These are phyloP conservation scores for Pythium volutum DNA, from an alignment of 352 stramenopile genomes.

Conservation along the genomic window DNA sequence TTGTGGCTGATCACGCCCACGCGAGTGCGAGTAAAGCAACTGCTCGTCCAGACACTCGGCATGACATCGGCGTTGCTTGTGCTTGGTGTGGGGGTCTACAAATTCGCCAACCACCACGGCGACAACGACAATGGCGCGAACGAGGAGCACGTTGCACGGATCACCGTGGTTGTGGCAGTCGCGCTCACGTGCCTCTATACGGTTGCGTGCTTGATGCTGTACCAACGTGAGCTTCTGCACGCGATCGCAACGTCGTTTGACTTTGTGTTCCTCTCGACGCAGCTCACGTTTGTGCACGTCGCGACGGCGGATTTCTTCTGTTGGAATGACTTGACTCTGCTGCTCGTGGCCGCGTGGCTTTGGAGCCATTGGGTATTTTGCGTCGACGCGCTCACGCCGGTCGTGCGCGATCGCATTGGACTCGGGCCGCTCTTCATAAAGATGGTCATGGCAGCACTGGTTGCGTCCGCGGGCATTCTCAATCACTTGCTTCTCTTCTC, in stretches of 20 bases:
- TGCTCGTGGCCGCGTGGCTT: constrained; percentile 19
- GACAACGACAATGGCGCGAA: neutral
- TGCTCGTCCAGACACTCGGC: neutral
- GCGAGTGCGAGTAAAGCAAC: neutral
- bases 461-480: constrained; percentile 15
- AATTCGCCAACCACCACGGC: neutral
- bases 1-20: neutral
- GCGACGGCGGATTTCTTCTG: constrained; percentile 22
- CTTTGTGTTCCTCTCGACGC: constrained; percentile 21
- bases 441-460: constrained; percentile 2
- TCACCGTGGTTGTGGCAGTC: neutral
- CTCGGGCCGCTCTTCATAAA: neutral
- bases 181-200: constrained; percentile 3
- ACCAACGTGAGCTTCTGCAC: constrained; percentile 7
- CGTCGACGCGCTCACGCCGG: constrained; percentile 19
- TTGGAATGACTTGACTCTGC: constrained; percentile 1
- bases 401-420: constrained; percentile 9
- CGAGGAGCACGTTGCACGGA: neutral
- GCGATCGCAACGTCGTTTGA: constrained; percentile 18
- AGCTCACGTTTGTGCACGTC: constrained; percentile 24
- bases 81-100: neutral
- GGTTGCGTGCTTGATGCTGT: neutral
- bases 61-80: constrained; percentile 1
- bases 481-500: constrained; percentile 22
- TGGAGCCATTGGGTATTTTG: constrained; percentile 25